These are phyloP conservation scores for Monosporascus sp. DNA, from an alignment of 2,329 filamentous ascomycete genomes.

Conservation along the genomic window DNA sequence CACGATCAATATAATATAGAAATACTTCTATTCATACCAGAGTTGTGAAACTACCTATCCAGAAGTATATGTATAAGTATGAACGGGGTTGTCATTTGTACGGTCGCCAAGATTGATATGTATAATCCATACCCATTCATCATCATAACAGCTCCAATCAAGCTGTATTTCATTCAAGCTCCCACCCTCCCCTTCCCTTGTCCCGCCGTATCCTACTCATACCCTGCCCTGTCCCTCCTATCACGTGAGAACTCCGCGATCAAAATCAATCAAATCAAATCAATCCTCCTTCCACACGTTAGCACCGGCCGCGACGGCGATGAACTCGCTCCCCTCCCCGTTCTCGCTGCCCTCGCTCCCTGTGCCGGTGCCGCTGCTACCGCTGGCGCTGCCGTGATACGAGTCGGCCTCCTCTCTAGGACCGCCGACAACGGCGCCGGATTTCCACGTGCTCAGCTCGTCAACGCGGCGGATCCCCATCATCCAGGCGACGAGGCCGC, in stretches of 20 bases:
- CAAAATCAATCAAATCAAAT: background rate
- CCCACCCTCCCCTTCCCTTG: background rate
- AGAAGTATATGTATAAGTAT: too few species aligned
- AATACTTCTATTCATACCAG: too few species aligned
- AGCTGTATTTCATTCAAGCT: background rate
- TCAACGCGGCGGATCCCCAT: slow-evolving; percentile 69
- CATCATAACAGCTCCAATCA: too few species aligned
- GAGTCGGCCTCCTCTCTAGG: too few species aligned
- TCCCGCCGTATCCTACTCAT: background rate
- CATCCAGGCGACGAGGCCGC: slow-evolving; percentile 83
- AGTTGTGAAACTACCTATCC: too few species aligned
- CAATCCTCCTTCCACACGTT: slow-evolving; percentile 43
- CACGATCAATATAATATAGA: too few species aligned
- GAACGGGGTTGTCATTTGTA: background rate
- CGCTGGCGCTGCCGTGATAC: slow-evolving; percentile 14
- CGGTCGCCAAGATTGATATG: too few species aligned
- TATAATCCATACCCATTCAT: too few species aligned
- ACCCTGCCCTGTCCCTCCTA: background rate
- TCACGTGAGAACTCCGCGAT: background rate
- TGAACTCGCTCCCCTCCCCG: slow-evolving; percentile 43
- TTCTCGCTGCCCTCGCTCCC: slow-evolving; percentile 21
- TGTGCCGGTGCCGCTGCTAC: slow-evolving; percentile 20
- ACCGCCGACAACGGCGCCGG: too few species aligned
- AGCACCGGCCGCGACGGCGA: slow-evolving; percentile 41
- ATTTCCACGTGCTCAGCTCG: slow-evolving; percentile 48